Conservation (phyloP, 129 eudicot species). For the Ambrosia artemisiifolia region DNA sequence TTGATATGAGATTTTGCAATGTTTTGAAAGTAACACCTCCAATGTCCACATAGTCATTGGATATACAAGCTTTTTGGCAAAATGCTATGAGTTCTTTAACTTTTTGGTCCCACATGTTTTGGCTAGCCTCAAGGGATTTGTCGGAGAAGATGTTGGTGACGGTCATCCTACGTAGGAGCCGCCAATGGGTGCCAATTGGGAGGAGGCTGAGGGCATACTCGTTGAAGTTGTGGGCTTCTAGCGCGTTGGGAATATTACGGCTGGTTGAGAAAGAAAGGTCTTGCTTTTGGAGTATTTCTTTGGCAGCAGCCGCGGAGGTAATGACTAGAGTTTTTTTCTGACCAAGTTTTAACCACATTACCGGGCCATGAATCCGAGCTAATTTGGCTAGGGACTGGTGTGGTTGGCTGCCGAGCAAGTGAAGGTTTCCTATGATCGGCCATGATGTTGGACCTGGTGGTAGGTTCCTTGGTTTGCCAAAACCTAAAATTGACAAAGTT, state of each 20-base stretch:
- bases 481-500: neutral
- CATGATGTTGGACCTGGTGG: constrained; percentile 57
- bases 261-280: constrained; percentile 46
- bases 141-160: constrained; percentile 42
- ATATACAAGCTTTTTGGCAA: constrained; percentile 27
- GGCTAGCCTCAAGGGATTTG: constrained; percentile 43
- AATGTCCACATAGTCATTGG: constrained; percentile 38
- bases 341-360: constrained; percentile 49
- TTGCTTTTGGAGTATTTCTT: constrained; percentile 48
- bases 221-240: constrained; percentile 33
- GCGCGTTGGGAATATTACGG: constrained; percentile 31
- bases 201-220: constrained; percentile 40
- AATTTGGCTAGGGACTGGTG: constrained; percentile 45
- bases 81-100: constrained; percentile 44
- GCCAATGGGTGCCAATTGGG: constrained; percentile 45
- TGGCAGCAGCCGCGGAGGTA: constrained; percentile 40
- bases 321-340: constrained; percentile 40
- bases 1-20: constrained; percentile 42
- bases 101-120: constrained; percentile 36
- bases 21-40: constrained; percentile 49
- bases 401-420: constrained; percentile 40
- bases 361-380: constrained; percentile 40
- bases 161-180: constrained; percentile 22
- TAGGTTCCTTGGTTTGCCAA: constrained; percentile 17
- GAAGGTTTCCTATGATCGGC: constrained; percentile 53